Evolutionary conservation across 306 rosid genomes (phyloP).

Genomic region (Prunus davidiana): DNA sequence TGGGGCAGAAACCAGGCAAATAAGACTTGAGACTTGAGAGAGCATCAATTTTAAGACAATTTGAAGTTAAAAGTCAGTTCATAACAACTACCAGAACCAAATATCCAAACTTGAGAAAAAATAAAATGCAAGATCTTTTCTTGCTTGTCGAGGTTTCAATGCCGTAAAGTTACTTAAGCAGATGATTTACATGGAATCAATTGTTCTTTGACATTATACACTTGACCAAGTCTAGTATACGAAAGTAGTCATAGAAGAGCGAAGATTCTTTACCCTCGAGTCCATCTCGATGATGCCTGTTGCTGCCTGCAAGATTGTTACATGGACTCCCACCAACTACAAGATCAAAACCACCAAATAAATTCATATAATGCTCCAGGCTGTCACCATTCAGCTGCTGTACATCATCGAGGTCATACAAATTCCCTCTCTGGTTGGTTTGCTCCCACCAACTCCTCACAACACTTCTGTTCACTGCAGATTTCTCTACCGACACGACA

Average conservation of each 20-base stretch:
- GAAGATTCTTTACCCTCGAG: constrained; percentile 83
- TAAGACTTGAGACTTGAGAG: too few relatives aligned
- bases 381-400: constrained; percentile 47
- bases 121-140: too few relatives aligned
- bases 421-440: constrained; percentile 76
- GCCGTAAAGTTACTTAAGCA: not conserved
- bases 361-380: constrained; percentile 49
- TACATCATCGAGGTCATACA: constrained; percentile 63
- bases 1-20: too few relatives aligned
- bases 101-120: too few relatives aligned
- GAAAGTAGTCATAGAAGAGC: constrained; percentile 66
- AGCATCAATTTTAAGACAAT: too few relatives aligned
- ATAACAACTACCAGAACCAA: too few relatives aligned
- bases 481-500: constrained; percentile 79
- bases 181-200: constrained; percentile 17
- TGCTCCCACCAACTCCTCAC: constrained; percentile 99
- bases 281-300: constrained; percentile 77
- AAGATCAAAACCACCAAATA: constrained; percentile 83
- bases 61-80: too few relatives aligned
- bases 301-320: constrained; percentile 90
- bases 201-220: constrained; percentile 29
- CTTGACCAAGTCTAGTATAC: constrained; percentile 75
- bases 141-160: too few relatives aligned
- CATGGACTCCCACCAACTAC: constrained; percentile 95
- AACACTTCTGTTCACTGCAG: constrained; percentile 69